These are phyloP conservation scores for Aspergillus sclerotiicarbonarius DNA, from an alignment of 495 filamentous ascomycete species.

Conservation along the genomic window DNA sequence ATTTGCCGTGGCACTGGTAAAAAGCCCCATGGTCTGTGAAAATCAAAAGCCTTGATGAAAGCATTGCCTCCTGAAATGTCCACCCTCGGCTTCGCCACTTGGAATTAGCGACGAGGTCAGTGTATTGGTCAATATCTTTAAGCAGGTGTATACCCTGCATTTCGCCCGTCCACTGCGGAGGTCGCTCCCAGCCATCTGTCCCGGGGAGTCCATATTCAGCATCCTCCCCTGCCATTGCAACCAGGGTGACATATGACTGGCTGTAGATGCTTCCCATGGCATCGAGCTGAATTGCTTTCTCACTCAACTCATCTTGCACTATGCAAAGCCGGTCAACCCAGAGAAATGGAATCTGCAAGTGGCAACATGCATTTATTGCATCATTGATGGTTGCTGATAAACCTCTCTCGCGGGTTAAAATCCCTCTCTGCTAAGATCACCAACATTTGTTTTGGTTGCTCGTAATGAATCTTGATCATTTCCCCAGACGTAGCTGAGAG, in stretches of 20 bases:
- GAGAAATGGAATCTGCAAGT: neutral
- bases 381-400: neutral
- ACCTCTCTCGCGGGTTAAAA: neutral
- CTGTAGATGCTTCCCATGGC: neutral
- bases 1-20: neutral
- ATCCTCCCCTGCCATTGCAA: neutral
- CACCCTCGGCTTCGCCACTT: neutral
- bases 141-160: neutral
- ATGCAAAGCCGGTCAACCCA: neutral
- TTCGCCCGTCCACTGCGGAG: neutral
- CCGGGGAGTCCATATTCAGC: neutral
- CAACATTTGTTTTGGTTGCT: neutral
- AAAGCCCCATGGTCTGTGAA: neutral
- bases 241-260: neutral
- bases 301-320: neutral
- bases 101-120: neutral
- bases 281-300: neutral
- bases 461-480: neutral
- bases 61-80: conserved; percentile 5
- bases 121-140: neutral
- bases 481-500: neutral
- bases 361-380: neutral
- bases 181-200: neutral
- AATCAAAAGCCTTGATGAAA: neutral
- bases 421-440: neutral